phyloP scores from a whole-genome alignment of 768 basidiomycete genomes.

The Chalciporus piperatus region DNA sequence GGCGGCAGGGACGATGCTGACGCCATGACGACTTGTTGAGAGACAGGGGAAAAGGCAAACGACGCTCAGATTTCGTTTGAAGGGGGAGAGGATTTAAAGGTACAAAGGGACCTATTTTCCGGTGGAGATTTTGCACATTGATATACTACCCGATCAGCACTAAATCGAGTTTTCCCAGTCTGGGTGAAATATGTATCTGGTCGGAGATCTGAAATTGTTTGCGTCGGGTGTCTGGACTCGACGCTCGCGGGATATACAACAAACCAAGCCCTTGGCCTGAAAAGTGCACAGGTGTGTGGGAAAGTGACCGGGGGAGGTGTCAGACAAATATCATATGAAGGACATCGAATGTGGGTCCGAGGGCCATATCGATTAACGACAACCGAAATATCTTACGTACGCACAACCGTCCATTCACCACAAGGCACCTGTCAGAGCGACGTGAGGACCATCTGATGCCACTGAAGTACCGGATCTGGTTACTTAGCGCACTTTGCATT shows the following conservation, averaged over 20 bases:
- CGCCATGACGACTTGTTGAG: conserved; percentile 19
- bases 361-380: conserved; percentile 37
- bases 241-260: conserved; percentile 36
- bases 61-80: conserved; percentile 23
- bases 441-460: conserved; percentile 25
- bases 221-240: conserved; percentile 35
- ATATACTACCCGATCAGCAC: conserved; percentile 40
- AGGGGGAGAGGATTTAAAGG: conserved; percentile 31
- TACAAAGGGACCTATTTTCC: conserved; percentile 24
- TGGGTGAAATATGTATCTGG: conserved; percentile 35
- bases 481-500: conserved; percentile 33
- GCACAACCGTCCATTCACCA: conserved; percentile 25
- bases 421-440: conserved; percentile 33
- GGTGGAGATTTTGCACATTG: conserved; percentile 39
- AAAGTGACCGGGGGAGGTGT: conserved; percentile 29
- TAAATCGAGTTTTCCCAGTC: conserved; percentile 35
- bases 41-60: conserved; percentile 25
- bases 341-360: conserved; percentile 32
- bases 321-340: conserved; percentile 32
- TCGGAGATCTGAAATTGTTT: conserved; percentile 37
- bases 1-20: conserved; percentile 19
- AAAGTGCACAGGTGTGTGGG: conserved; percentile 33
- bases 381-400: conserved; percentile 37
- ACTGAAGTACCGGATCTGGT: conserved; percentile 28
- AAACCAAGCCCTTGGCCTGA: conserved; percentile 34